Percentiles rank a stretch among this genome's conserved stretches.
phyloP scores from a whole-genome alignment of 805 yeast species.

The Pichia heedii region DNA sequence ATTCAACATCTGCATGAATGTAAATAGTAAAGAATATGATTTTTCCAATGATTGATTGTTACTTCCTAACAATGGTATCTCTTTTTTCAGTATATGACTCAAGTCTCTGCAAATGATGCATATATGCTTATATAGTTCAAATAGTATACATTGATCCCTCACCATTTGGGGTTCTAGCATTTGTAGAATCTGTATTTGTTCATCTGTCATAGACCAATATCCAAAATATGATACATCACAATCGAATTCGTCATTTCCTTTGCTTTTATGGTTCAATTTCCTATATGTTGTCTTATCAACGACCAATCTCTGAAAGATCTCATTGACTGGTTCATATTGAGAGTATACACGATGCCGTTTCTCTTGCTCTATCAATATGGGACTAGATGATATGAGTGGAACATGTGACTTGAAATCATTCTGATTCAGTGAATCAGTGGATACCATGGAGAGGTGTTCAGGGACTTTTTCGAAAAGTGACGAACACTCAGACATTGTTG shows the following conservation, averaged over 20 bases:
- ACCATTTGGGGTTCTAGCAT: background rate
- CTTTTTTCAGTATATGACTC: background rate
- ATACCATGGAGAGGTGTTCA: background rate
- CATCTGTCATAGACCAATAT: background rate
- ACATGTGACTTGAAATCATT: background rate
- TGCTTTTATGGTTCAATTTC: background rate
- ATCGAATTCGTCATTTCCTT: background rate
- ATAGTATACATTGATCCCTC: background rate
- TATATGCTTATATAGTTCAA: background rate
- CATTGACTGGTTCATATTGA: slow-evolving; percentile 7
- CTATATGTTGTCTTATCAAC: background rate
- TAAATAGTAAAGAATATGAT: background rate
- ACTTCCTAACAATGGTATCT: background rate
- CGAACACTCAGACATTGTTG: background rate
- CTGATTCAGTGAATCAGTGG: background rate
- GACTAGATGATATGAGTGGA: background rate
- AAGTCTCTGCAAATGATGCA: background rate
- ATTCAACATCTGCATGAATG: background rate
- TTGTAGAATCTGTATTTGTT: background rate
- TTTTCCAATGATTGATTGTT: background rate
- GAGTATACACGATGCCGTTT: background rate
- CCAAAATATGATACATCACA: background rate
- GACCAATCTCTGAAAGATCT: background rate
- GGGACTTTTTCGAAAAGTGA: background rate
- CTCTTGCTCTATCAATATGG: background rate